phyloP scores from a whole-genome alignment of 768 basidiomycete genomes.

The Chlorophyllum brunneum region DNA sequence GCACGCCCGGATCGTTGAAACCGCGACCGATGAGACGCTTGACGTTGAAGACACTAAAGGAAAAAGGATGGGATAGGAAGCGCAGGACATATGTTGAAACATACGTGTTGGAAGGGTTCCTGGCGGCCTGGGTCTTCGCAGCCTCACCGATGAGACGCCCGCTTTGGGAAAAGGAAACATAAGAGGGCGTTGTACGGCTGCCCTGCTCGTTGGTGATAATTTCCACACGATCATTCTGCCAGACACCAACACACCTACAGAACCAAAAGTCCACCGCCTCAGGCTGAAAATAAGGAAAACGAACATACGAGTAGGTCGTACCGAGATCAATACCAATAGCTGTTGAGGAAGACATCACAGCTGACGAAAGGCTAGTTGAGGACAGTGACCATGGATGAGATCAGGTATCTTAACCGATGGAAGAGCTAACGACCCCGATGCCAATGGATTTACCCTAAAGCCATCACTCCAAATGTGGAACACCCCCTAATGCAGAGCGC shows the following conservation, averaged over 20 bases:
- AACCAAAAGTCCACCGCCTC: constrained; percentile 13
- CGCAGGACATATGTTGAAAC: too few relatives aligned
- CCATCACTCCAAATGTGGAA: too few relatives aligned
- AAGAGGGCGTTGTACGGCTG: constrained; percentile 94
- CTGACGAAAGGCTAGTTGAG: too few relatives aligned
- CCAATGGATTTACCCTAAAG: too few relatives aligned
- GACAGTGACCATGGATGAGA: too few relatives aligned
- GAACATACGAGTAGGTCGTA: constrained; percentile 86
- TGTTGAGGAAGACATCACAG: constrained; percentile 71
- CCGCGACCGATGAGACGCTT: constrained; percentile 97
- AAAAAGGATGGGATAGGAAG: too few relatives aligned
- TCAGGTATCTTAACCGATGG: too few relatives aligned
- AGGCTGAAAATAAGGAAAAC: background rate
- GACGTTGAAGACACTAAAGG: constrained; percentile 96
- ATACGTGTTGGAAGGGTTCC: constrained; percentile 94
- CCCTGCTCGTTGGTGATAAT: constrained; percentile 97
- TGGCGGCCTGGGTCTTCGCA: constrained; percentile 97
- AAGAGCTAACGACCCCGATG: too few relatives aligned
- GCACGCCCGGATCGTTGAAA: constrained; percentile 81
- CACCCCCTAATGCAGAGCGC: too few relatives aligned
- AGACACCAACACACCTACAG: constrained; percentile 94
- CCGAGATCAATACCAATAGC: constrained; percentile 89
- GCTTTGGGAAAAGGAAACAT: constrained; percentile 90
- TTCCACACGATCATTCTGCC: constrained; percentile 99
- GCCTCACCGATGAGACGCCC: constrained; percentile 99